Conservation (phyloP, 257 asterid species). For the Rhazya stricta region DNA sequence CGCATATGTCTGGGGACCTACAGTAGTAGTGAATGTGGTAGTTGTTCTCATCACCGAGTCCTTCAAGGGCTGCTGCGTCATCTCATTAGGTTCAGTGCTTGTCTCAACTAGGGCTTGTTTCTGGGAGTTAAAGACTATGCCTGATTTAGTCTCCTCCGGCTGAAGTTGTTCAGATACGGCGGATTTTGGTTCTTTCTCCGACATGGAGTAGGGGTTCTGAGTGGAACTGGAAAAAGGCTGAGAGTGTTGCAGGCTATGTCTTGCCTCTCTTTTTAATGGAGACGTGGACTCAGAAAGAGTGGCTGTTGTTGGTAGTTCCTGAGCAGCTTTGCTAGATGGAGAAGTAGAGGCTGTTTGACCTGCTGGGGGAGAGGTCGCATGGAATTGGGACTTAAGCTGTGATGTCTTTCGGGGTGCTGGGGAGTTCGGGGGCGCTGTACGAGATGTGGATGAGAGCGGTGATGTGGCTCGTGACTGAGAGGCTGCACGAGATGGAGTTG, state of each 20-base stretch:
- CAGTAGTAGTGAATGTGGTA: background rate
- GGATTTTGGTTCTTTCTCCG: slow-evolving; percentile 27
- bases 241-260: slow-evolving; percentile 17
- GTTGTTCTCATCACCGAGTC: slow-evolving; percentile 18
- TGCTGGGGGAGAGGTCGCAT: slow-evolving; percentile 23
- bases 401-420: slow-evolving; percentile 31
- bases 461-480: slow-evolving; percentile 27
- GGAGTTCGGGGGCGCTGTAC: slow-evolving; percentile 13
- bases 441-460: slow-evolving; percentile 30
- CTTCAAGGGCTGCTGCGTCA: slow-evolving; percentile 17
- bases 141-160: slow-evolving; percentile 21
- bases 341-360: slow-evolving; percentile 31
- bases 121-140: slow-evolving; percentile 4
- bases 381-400: slow-evolving; percentile 30
- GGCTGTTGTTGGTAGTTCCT: slow-evolving; percentile 10
- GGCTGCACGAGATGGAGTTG: slow-evolving; percentile 33
- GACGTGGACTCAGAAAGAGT: slow-evolving; percentile 22
- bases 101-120: slow-evolving; percentile 16
- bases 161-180: slow-evolving; percentile 21
- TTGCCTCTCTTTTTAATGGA: slow-evolving; percentile 29
- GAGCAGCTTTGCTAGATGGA: slow-evolving; percentile 21
- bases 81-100: slow-evolving; percentile 18
- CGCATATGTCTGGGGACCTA: slow-evolving; percentile 15
- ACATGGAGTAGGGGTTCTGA: slow-evolving; percentile 10
- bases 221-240: slow-evolving; percentile 20